These are phyloP conservation scores for Candida tallmaniae DNA, from an alignment of 805 yeast species.

Conservation along the genomic window DNA sequence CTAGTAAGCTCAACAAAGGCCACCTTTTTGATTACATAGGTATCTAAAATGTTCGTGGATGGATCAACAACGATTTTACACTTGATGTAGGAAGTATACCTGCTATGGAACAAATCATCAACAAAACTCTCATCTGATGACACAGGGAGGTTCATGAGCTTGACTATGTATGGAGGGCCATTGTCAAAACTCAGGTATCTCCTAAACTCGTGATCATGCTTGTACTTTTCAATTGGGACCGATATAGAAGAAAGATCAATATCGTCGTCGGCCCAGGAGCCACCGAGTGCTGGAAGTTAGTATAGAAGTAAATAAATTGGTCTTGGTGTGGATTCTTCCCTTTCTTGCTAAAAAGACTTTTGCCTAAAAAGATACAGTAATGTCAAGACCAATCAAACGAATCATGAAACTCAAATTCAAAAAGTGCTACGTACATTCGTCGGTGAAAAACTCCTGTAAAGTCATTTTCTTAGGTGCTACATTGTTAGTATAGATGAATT, in stretches of 20 bases:
- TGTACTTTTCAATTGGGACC: conserved; percentile 36
- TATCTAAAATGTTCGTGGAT: conserved; percentile 29
- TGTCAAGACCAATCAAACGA: no score
- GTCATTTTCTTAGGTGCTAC: conserved; percentile 41
- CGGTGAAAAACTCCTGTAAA: conserved; percentile 42
- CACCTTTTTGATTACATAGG: conserved; percentile 45
- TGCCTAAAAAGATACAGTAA: no score
- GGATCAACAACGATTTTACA: conserved; percentile 60
- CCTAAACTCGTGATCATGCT: conserved; percentile 8
- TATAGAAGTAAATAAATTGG: not conserved
- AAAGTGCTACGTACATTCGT: conserved; percentile 44
- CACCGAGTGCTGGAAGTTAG: conserved; percentile 33
- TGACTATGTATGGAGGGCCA: conserved; percentile 63
- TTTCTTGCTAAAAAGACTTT: no score
- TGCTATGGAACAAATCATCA: conserved; percentile 57
- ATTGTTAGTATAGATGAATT: conserved; percentile 3
- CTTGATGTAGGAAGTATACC: conserved; percentile 55
- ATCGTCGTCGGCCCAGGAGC: conserved; percentile 47
- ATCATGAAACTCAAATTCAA: no score
- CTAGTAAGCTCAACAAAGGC: conserved; percentile 59
- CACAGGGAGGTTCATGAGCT: conserved; percentile 57
- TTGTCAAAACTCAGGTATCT: conserved; percentile 8
- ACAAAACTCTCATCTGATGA: conserved; percentile 48
- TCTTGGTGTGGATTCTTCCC: no score
- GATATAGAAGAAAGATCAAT: conserved; percentile 42